Percentiles rank a stretch among this genome's conserved stretches.
These are phyloP conservation scores for Boletus barrowsii DNA, from an alignment of 768 basidiomycete species.

Conservation along the genomic window DNA sequence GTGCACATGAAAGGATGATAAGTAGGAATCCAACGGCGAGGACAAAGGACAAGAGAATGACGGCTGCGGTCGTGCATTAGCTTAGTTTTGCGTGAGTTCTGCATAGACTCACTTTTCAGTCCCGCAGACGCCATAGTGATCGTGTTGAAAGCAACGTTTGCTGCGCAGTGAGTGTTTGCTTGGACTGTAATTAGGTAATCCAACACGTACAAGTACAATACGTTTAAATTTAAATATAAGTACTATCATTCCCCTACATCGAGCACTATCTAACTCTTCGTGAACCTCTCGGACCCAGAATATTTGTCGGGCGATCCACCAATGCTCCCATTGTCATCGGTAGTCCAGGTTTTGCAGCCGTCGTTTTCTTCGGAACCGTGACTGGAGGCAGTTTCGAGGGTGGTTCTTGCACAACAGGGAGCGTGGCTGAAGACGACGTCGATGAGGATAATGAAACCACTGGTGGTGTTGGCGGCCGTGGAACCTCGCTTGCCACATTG, in stretches of 20 bases:
- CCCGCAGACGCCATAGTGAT: constrained; percentile 59
- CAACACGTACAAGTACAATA: constrained; percentile 3
- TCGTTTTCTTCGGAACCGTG: constrained; percentile 21
- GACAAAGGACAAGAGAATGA: constrained; percentile 95
- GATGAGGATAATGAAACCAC: constrained; percentile 37
- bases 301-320: constrained; percentile 34
- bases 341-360: constrained; percentile 20
- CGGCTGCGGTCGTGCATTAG: constrained; percentile 50
- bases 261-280: constrained; percentile 25
- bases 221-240: constrained; percentile 11
- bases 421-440: constrained; percentile 36
- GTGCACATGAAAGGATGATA: constrained; percentile 94
- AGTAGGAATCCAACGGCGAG: constrained; percentile 97
- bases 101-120: constrained; percentile 56
- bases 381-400: constrained; percentile 3
- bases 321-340: constrained; percentile 26
- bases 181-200: constrained; percentile 25
- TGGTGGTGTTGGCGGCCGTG: constrained; percentile 21
- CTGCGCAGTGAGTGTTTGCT: neutral
- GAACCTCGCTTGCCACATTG: neutral
- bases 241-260: neutral
- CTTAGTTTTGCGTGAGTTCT: neutral
- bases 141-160: neutral
- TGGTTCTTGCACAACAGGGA: constrained; percentile 18
- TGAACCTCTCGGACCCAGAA: constrained; percentile 32